Percentiles rank a stretch among this genome's conserved stretches.
These are phyloP conservation scores for Arthrobotrys musiformis DNA, from an alignment of 2,329 filamentous ascomycete species.

Conservation along the genomic window DNA sequence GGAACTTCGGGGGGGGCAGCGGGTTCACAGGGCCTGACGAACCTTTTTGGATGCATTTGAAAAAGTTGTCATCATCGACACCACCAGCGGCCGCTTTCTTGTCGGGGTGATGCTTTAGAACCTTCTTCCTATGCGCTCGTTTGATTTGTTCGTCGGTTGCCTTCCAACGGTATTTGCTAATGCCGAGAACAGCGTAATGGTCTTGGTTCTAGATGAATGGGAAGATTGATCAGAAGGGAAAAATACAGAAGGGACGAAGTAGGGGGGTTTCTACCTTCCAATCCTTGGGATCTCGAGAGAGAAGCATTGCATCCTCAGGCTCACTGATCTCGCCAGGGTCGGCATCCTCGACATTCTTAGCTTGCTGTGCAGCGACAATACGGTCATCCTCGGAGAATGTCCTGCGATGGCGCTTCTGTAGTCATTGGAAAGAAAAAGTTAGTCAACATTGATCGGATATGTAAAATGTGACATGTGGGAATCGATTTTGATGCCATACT, in stretches of 20 bases:
- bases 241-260: neutral
- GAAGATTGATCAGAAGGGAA: too few relatives aligned
- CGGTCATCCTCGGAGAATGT: constrained; percentile 99
- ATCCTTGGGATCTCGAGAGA: constrained; percentile 94
- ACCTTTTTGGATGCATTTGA: constrained; percentile 98
- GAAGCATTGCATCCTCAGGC: constrained; percentile 89
- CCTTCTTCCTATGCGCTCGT: constrained; percentile 98
- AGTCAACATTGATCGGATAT: neutral
- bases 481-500: constrained; percentile 65
- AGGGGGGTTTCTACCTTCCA: constrained; percentile 79
- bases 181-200: constrained; percentile 94
- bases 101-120: constrained; percentile 97
- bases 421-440: neutral
- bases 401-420: constrained; percentile 83
- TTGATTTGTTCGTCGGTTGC: constrained; percentile 99
- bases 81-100: constrained; percentile 94
- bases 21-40: neutral
- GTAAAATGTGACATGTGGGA: too few relatives aligned
- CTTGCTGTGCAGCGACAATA: constrained; percentile 92
- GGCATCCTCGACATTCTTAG: constrained; percentile 93
- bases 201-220: constrained; percentile 78
- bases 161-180: constrained; percentile 89
- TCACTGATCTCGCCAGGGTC: constrained; percentile 93
- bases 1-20: neutral
- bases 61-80: constrained; percentile 95